Base-by-base conservation (phyloP, 495 filamentous ascomycete genomes). In the Mycothermus thermophilus region DNA sequence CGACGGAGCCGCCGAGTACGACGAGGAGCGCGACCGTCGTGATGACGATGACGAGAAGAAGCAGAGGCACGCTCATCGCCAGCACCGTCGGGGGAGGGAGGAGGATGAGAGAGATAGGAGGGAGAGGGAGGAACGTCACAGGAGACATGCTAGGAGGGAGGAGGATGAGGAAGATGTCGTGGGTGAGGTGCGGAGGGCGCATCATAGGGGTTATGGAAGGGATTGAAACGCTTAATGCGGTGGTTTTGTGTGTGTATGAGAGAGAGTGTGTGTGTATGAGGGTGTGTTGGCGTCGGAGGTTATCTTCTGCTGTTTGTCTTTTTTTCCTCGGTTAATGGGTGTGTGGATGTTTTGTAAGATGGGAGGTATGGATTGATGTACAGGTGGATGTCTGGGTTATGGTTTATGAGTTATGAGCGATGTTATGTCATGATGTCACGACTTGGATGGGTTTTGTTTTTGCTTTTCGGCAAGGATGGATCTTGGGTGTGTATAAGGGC, bases 1-100 rank as follows among this genome's bases (percentile, higher is more conserved):
- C 7, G 48, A 58, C 4, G 29, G 29, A 23, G 56, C 61, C 11
- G 50, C 2, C 8, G 27, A 28, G 27, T n/a, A 28, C 12, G 43
- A 52, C 6, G 41, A 41, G 9, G 43, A 47, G 3, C 36, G 37
- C 11, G 37, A 34, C 21, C 49, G 30, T 10, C 27, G 13, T 0
- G 25, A 19, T 3, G 39, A 34, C n/a, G 41, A 38, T 17, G 30
- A 37, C 3, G 42, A 38, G 5, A 15, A 26, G 20, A 32, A 34
- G 32, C 38, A 27, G 35, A 23, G 25, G 30, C 25, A 16, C 21
- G 27, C 39, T 12, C 43, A 43, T 6, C 43, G 44, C 10, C 43
- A 50, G 12, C 44, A 44, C 24, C 37, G 44, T n/a, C 35, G 37
- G 13, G 43, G 44, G 1, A 35, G 21, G 34, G 43, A 46, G 15